Evolutionary conservation across 129 eudicot species (phyloP), one percentile per base, ranked within the genome.

Genomic region (Dittrichia graveolens): DNA sequence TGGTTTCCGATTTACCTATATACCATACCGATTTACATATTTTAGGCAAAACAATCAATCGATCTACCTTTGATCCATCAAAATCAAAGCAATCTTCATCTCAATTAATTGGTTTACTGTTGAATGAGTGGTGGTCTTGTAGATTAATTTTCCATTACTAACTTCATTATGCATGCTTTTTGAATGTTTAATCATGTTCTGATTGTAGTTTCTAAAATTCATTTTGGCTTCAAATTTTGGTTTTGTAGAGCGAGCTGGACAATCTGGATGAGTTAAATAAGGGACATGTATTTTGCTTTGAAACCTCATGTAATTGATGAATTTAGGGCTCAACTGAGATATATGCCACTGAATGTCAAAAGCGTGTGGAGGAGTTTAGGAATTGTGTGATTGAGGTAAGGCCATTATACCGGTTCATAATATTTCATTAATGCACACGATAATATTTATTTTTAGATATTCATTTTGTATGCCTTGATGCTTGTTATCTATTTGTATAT

Each of bases 161-260:
- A 24, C 31, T 0, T 24, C 31, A 24, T 24, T 24, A 2, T 24
- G 31, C 31, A 0, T 24, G 31, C 31, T 24, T 24, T 24, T 24
- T 24, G 31, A 24, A 24, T 24, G 31, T 24, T 24, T 24, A 24
- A 24, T 24, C 31, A 24, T 24, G 31, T 24, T 24, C 31, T 24
- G 31, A 24, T 24, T 24, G 2, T 24, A 24, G 31, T 24, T 24
- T 24, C 31, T 24, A 24, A 24, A 24, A 0, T 24, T 24, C 31
- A 24, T 24, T 73, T 39, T 79, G 75, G 14, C 43, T 75, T 74
- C 45, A 10, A 75, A 56, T 70, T 80, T 83, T 88, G 84, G 76
- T 9, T 69, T 80, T 88, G 86, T 85, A 77, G 72, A 71, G 57
- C 55, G 85, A 88, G 73, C 75, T 85, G 50, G 78, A 65, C 10